Evolutionary conservation across 805 yeast genomes (phyloP), one percentile per base, ranked within the genome.

Genomic region (Sugiyamaella smithiae): DNA sequence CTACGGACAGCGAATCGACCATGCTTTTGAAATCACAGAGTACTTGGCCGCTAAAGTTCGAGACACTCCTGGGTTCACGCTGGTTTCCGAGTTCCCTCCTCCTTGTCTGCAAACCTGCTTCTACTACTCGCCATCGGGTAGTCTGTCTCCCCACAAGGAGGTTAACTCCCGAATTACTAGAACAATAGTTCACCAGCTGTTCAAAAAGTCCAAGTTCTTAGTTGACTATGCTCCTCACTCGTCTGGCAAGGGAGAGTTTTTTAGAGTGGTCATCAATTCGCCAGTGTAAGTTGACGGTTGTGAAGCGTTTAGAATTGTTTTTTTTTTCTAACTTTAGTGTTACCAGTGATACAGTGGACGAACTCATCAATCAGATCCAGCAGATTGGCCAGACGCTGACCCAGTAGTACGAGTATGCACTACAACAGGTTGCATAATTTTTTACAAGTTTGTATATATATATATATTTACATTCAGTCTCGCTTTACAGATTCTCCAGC

Each of bases 71-170:
- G 74, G 77, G 0, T 86, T 87, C 63, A 69, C 68, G 32, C 67
- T 87, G 46, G 77, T 85, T 9, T 75, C 81, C 14, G 67, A 73
- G 23, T 60, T 67, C 22, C 81, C 83, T 1, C 87, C 91, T 3
- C 88, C 88, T 25, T 85, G 95, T 60, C 67, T 86, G 43, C 96
- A 87, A 65, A 89, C 86, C 2, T 88, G 96, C 55, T 88, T 88
- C 70, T 85, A 82, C 65, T 85, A 79, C 65, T 71, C 75, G 26
- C 84, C 85, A 0, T 46, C 49, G 5, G 72, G 69, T 19, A 45
- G 56, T 1, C 60, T 66, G 33, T 56, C 54, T 2, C 57, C 58
- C 1, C 55, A 65, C 35, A 62, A 66, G 26, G 66, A 62, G 9
- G 62, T 62, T 28, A 80, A 76, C 65, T 80, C 89, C 0, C 62